A percentile compares a stretch with the other conserved stretches of the same genome.
These are phyloP conservation scores for Raffaelea deltoideospora DNA, from an alignment of 2,329 filamentous ascomycete species.

Conservation along the genomic window DNA sequence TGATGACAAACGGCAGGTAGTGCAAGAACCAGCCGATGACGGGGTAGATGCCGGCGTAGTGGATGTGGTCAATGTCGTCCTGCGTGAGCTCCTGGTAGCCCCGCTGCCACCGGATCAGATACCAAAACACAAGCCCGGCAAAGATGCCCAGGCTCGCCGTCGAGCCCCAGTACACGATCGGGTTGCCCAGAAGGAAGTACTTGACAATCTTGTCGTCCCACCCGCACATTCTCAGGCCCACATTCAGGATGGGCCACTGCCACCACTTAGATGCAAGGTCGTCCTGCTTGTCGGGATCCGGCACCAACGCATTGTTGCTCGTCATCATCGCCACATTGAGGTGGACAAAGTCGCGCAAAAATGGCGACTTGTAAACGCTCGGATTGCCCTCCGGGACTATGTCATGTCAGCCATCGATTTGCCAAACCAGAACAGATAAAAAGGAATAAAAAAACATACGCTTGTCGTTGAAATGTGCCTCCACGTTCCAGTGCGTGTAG, in stretches of 20 bases:
- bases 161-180: constrained; percentile 87
- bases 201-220: constrained; percentile 95
- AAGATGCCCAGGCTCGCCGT: constrained; percentile 66
- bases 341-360: constrained; percentile 94
- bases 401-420: constrained; percentile 13
- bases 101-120: constrained; percentile 88
- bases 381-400: constrained; percentile 77
- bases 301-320: constrained; percentile 94
- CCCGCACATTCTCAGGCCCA: constrained; percentile 94
- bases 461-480: constrained; percentile 86
- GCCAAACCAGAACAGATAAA: constrained; percentile 2
- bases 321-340: constrained; percentile 99
- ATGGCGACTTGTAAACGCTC: constrained; percentile 88
- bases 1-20: constrained; percentile 88
- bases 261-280: constrained; percentile 93
- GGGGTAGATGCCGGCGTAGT: constrained; percentile 86
- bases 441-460: constrained; percentile 35
- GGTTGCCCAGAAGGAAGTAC: constrained; percentile 97
- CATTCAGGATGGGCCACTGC: constrained; percentile 95
- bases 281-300: constrained; percentile 97
- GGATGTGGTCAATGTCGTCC: constrained; percentile 79
- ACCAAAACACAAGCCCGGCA: constrained; percentile 61
- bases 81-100: constrained; percentile 73
- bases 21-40: constrained; percentile 90
- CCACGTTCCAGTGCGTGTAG: constrained; percentile 98